These are phyloP conservation scores for Boletus sp. DNA, from an alignment of 1,284 basidiomycete species.

Conservation along the genomic window DNA sequence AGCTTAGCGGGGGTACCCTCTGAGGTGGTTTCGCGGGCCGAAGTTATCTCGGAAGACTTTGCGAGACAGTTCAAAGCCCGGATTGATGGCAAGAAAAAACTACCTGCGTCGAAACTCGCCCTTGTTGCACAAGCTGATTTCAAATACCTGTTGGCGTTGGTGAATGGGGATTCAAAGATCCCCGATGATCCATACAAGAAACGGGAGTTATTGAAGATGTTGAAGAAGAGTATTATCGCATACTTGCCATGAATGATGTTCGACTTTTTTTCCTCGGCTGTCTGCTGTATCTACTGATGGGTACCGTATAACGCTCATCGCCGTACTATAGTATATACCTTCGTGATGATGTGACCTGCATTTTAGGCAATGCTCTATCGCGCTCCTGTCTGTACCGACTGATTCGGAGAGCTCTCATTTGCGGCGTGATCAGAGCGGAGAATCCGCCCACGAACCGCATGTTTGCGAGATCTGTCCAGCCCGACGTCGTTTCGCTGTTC, in stretches of 20 bases:
- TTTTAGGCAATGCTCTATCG: too few species aligned
- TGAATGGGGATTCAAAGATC: constrained; percentile 46
- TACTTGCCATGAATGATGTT: constrained; percentile 19
- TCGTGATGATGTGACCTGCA: neutral
- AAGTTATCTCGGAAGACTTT: constrained; percentile 83
- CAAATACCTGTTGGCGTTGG: constrained; percentile 65
- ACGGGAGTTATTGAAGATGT: constrained; percentile 47
- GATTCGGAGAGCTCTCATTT: constrained; percentile 19
- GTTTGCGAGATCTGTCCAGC: constrained; percentile 58
- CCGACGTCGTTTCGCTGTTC: constrained; percentile 68
- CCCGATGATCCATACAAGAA: constrained; percentile 50
- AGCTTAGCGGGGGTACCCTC: constrained; percentile 80
- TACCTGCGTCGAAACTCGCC: constrained; percentile 57
- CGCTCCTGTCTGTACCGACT: constrained; percentile 1
- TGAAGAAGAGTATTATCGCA: constrained; percentile 42
- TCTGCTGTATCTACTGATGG: constrained; percentile 20
- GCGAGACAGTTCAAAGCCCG: constrained; percentile 81
- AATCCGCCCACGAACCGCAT: constrained; percentile 33
- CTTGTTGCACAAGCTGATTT: constrained; percentile 85
- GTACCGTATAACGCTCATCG: constrained; percentile 11
- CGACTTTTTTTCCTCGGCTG: neutral
- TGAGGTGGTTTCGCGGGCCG: constrained; percentile 82
- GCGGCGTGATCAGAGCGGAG: constrained; percentile 16
- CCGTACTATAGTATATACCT: constrained; percentile 15
- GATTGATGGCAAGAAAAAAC: constrained; percentile 58